Percentiles rank a stretch among this genome's conserved stretches.
phyloP scores from a whole-genome alignment of 768 basidiomycete genomes.

The Russula ochroleuca region DNA sequence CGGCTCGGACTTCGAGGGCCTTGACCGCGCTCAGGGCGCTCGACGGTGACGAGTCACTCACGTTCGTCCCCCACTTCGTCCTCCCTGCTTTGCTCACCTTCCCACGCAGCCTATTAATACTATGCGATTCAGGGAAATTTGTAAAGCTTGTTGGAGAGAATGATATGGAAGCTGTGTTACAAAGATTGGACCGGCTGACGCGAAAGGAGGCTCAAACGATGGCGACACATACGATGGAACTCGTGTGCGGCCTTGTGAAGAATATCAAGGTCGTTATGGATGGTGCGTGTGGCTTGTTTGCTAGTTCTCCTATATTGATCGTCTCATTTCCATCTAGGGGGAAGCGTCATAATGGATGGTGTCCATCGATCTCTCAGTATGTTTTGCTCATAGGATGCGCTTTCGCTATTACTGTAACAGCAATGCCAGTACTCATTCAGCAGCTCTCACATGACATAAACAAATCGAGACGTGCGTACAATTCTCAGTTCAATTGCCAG shows the following conservation, averaged over 20 bases:
- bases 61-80: too few species aligned
- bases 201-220: background rate
- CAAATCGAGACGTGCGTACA: constrained; percentile 1
- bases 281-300: background rate
- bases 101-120: background rate
- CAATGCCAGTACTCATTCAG: background rate
- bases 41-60: too few species aligned
- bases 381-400: background rate
- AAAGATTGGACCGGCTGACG: constrained; percentile 4
- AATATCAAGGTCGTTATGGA: background rate
- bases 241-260: background rate
- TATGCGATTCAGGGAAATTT: background rate
- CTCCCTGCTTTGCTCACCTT: too few species aligned
- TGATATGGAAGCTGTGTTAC: background rate
- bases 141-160: background rate
- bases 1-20: too few species aligned
- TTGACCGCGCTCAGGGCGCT: too few species aligned
- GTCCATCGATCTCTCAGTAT: background rate
- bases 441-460: background rate
- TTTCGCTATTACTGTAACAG: background rate
- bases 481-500: too few species aligned
- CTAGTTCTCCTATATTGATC: background rate
- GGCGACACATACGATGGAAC: background rate
- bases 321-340: background rate
- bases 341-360: background rate